A percentile compares a stretch with the other conserved stretches of the same genome.
These are phyloP conservation scores for Dipteronia sinensis DNA, from an alignment of 345 rosid genomes.

Conservation along the genomic window DNA sequence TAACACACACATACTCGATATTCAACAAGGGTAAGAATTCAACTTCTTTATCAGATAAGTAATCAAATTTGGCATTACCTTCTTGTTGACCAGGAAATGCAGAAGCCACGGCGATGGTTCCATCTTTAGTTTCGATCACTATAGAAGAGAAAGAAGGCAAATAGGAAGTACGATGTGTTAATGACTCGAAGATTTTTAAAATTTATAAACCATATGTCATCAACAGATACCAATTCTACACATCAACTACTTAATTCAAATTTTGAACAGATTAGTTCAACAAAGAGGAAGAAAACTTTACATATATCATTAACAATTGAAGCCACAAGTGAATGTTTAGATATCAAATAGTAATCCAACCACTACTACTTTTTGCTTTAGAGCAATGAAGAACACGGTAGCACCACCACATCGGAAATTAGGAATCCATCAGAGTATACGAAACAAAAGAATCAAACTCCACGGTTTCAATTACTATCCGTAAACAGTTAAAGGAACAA, in stretches of 20 bases:
- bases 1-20: not conserved
- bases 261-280: too few relatives aligned
- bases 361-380: not conserved
- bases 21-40: not conserved
- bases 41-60: not conserved
- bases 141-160: not conserved
- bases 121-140: constrained; percentile 81
- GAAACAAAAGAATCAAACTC: not conserved
- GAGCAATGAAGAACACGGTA: not conserved
- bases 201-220: not conserved
- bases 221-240: too few relatives aligned
- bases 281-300: not conserved
- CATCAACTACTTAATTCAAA: too few relatives aligned
- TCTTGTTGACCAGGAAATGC: constrained; percentile 88
- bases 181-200: not conserved
- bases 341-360: not conserved
- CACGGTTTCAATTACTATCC: too few relatives aligned
- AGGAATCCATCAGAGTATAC: not conserved
- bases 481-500: too few relatives aligned
- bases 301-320: not conserved
- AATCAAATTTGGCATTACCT: constrained; percentile 42
- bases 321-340: not conserved
- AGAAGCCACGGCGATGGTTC: constrained; percentile 80
- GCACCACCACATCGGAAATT: not conserved
- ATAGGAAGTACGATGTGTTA: not conserved